These are phyloP conservation scores for Scheffersomyces amazonensis DNA, from an alignment of 805 yeast genomes.

Conservation along the genomic window DNA sequence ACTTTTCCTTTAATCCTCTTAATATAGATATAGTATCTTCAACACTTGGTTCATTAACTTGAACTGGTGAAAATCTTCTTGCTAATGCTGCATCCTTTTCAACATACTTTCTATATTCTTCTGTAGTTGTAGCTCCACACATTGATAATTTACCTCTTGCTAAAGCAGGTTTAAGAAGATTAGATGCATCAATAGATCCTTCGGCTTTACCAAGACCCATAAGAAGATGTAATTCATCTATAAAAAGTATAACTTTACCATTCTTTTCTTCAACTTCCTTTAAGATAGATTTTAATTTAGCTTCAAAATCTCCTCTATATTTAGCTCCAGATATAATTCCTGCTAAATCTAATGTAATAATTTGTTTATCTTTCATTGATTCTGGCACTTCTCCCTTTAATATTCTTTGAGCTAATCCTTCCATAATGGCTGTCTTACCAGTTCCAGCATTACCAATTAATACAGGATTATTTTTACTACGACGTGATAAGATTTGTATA, in stretches of 20 bases:
- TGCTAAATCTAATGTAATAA: constrained; percentile 83
- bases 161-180: constrained; percentile 85
- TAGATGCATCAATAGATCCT: constrained; percentile 95
- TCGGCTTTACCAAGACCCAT: constrained; percentile 91
- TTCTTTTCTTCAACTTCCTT: constrained; percentile 79
- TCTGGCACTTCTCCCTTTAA: constrained; percentile 93
- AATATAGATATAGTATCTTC: constrained; percentile 88
- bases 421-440: constrained; percentile 96
- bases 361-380: constrained; percentile 80
- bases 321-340: constrained; percentile 92
- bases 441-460: constrained; percentile 96
- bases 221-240: constrained; percentile 87
- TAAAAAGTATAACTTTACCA: constrained; percentile 75
- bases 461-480: constrained; percentile 95
- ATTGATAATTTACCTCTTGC: constrained; percentile 92
- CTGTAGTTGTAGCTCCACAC: constrained; percentile 95
- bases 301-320: constrained; percentile 94
- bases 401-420: constrained; percentile 93
- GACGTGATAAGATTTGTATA: constrained; percentile 83
- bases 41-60: constrained; percentile 84
- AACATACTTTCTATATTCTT: constrained; percentile 87
- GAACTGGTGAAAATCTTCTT: constrained; percentile 87
- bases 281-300: constrained; percentile 74
- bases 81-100: constrained; percentile 97
- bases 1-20: constrained; percentile 89